Evolutionary conservation across 176 grass and related monocot genomes (phyloP), one percentile per base, ranked within the genome.

Genomic region (Aechmea fasciata): DNA sequence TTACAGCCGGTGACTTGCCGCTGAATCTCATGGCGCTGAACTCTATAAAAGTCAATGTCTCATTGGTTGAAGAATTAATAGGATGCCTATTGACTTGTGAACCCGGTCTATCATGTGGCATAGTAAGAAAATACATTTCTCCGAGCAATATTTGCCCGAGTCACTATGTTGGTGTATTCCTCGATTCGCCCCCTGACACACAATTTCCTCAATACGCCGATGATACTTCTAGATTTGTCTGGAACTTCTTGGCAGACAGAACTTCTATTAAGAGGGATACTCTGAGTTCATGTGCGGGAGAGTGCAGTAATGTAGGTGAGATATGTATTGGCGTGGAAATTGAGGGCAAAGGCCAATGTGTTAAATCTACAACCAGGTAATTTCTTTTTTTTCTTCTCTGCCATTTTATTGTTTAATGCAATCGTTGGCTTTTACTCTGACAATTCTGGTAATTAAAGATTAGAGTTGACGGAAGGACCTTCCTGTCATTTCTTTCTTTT

Each of bases 111-210:
- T 99, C 94, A 13, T 99, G 94, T 74, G 86, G 72, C 69, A 76
- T 93, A 48, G 82, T 70, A 24, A 85, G 79, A 69, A 85, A 61
- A 52, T 90, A 87, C 26, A 90, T 99, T 83, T 85, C 84, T 50
- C 72, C 89, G 41, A 95, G 75, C 61, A 89, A 65, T 47, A 48
- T 69, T 57, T 99, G 87, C 70, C 84, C 94, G 23, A 93, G 77
- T 73, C 94, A 93, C 53, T 99, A 99, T 85, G 94, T 99, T 75
- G 89, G 94, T 67, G 94, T 99, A 83, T 99, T 85, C 71, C 87
- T 77, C 78, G 94, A 90, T 54, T 49, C 66, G 29, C 72, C 82
- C 69, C 68, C 84, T 12, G 75, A 81, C 64, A 84, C 80, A 11
- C 81, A 84, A 10, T 74, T 63, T 67, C 89, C 94, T 47, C 65